These are phyloP conservation scores for Penicillium herquei DNA, from an alignment of 495 filamentous ascomycete species.

Conservation along the genomic window DNA sequence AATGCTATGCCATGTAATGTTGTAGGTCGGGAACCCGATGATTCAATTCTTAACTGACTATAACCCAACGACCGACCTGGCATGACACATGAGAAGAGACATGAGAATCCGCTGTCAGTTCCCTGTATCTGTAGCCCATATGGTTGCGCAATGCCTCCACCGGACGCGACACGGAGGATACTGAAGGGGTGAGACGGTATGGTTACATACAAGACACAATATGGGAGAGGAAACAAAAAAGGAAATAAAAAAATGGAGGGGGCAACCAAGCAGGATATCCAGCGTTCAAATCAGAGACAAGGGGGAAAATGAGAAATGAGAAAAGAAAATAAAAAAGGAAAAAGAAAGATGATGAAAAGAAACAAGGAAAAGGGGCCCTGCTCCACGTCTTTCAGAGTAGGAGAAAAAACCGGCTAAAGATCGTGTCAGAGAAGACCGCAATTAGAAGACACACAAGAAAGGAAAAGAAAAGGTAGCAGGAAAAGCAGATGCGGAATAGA, in stretches of 20 bases:
- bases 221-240: conserved; percentile 14
- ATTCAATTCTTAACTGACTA: conserved; percentile 37
- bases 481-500: conserved; percentile 31
- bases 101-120: conserved; percentile 40
- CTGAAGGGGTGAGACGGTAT: conserved; percentile 34
- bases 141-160: conserved; percentile 28
- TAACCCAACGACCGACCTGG: conserved; percentile 40
- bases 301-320: conserved; percentile 15
- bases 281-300: conserved; percentile 34
- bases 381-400: conserved; percentile 41
- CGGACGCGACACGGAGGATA: conserved; percentile 33
- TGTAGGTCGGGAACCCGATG: conserved; percentile 23
- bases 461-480: conserved; percentile 9
- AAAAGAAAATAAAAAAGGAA: conserved; percentile 16
- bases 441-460: conserved; percentile 28
- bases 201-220: conserved; percentile 40
- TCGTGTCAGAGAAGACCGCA: conserved; percentile 36
- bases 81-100: conserved; percentile 46
- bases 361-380: conserved; percentile 24
- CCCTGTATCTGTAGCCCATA: conserved; percentile 29
- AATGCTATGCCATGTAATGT: not conserved
- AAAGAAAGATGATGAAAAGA: conserved; percentile 12
- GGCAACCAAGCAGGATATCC: conserved; percentile 43
- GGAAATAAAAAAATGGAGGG: conserved; percentile 10
- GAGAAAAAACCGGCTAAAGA: conserved; percentile 43